Conservation (phyloP, 2,329 filamentous ascomycete species). For the Grosmannia huntii region DNA sequence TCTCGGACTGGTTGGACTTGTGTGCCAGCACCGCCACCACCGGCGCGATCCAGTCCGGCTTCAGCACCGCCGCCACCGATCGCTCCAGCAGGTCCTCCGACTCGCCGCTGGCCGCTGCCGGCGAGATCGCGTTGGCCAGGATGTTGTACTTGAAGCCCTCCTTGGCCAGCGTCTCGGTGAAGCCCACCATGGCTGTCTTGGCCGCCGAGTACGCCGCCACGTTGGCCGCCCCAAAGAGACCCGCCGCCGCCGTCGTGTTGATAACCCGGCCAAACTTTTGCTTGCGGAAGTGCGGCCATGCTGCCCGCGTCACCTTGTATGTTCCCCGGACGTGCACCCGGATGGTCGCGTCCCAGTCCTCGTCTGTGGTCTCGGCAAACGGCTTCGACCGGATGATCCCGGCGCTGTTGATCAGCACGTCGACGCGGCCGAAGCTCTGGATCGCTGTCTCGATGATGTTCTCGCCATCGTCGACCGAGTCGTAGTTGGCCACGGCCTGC, state of each 20-base stretch:
- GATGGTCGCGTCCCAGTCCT: conserved; percentile 93
- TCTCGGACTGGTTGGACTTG: conserved; percentile 71
- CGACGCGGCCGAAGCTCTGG: conserved; percentile 70
- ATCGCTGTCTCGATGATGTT: conserved; percentile 87
- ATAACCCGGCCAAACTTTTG: conserved; percentile 97
- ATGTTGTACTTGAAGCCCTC: conserved; percentile 99
- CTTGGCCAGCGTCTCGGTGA: conserved; percentile 95
- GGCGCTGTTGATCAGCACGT: conserved; percentile 95
- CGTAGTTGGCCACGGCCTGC: conserved; percentile 95
- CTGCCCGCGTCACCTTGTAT: conserved; percentile 89
- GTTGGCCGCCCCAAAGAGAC: conserved; percentile 89
- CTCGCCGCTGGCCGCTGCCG: conserved; percentile 91
- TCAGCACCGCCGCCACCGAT: conserved; percentile 74
- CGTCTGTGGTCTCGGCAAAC: conserved; percentile 98
- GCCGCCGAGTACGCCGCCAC: conserved; percentile 96
- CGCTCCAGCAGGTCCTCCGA: conserved; percentile 90
- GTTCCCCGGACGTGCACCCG: conserved; percentile 85
- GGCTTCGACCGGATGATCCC: conserved; percentile 89
- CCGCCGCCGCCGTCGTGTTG: conserved; percentile 92
- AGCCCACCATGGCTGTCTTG: conserved; percentile 89
- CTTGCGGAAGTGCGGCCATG: conserved; percentile 96
- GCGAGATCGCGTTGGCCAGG: conserved; percentile 84
- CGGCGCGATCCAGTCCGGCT: conserved; percentile 91
- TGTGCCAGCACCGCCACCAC: conserved; percentile 82
- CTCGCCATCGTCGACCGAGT: conserved; percentile 85